Conservation (phyloP, 108 stramenopile species). For the Fragilaria radians region DNA sequence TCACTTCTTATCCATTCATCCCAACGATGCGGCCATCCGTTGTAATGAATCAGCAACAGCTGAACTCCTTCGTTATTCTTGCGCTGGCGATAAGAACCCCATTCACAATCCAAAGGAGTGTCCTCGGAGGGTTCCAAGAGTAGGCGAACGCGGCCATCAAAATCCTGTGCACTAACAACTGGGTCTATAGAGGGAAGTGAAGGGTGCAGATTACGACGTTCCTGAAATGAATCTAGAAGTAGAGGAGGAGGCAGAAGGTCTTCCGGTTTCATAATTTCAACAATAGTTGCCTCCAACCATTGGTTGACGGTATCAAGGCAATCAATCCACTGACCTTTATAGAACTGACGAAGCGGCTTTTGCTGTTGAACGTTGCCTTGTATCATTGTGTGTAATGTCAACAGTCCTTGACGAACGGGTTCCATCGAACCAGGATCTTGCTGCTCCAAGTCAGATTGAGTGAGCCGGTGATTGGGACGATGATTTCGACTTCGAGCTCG, state of each 20-base stretch:
- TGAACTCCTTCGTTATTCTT: conserved; percentile 62
- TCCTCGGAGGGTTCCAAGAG: conserved; percentile 54
- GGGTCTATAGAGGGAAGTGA: conserved; percentile 37
- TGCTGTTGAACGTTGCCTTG: conserved; percentile 21
- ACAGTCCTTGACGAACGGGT: conserved; percentile 88
- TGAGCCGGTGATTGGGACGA: conserved; percentile 49
- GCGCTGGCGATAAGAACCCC: conserved; percentile 14
- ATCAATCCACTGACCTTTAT: conserved; percentile 94
- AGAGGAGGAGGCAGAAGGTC: conserved; percentile 39
- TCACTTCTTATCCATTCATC: conserved; percentile 94
- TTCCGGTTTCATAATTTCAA: conserved; percentile 70
- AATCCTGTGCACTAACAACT: conserved; percentile 64
- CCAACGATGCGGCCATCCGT: conserved; percentile 98
- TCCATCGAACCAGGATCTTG: conserved; percentile 80
- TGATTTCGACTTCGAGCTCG: conserved; percentile 11
- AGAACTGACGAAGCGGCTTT: conserved; percentile 73
- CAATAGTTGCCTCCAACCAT: conserved; percentile 95
- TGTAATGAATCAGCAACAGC: conserved; percentile 89
- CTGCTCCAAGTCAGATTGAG: conserved; percentile 47
- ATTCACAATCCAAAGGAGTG: conserved; percentile 23
- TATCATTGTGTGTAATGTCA: conserved; percentile 88
- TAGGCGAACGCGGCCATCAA: conserved; percentile 63
- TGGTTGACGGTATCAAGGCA: conserved; percentile 94
- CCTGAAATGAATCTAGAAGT: neutral
- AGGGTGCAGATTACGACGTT: neutral